Evolutionary conservation across 225 moss, liverwort and hornwort genomes (phyloP).

Genomic region (Pseudoscleropodium purum): DNA sequence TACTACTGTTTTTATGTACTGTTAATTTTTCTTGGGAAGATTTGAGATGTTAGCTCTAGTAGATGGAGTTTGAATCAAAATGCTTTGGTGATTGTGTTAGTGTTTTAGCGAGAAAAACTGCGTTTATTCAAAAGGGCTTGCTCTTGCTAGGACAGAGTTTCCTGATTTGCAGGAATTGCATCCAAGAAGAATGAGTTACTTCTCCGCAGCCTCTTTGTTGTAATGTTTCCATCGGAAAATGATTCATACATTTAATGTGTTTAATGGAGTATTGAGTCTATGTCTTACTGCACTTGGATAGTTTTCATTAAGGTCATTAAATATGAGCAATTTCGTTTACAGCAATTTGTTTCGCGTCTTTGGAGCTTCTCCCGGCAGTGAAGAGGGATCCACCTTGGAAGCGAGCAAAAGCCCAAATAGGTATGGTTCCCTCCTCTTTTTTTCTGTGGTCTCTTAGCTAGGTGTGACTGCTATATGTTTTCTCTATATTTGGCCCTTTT

Average conservation of each 20-base stretch:
- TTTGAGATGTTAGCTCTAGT: neutral
- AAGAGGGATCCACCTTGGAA: constrained; percentile 87
- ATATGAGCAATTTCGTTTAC: neutral
- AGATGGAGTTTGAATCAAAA: neutral
- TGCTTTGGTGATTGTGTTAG: neutral
- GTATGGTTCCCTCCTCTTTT: neutral
- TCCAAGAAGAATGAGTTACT: neutral
- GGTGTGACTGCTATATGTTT: neutral
- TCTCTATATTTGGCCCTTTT: neutral
- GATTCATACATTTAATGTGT: neutral
- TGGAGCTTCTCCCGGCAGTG: constrained; percentile 73
- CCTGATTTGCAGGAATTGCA: neutral
- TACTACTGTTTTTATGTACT: neutral
- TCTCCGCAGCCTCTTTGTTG: neutral
- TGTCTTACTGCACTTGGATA: neutral
- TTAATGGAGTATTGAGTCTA: neutral
- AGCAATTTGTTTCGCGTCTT: constrained; percentile 98
- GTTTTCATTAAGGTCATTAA: neutral
- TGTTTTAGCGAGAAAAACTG: neutral
- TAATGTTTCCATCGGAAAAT: neutral
- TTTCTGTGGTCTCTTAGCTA: neutral
- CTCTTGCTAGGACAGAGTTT: neutral
- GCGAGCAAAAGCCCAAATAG: constrained; percentile 86
- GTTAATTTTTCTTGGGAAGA: neutral
- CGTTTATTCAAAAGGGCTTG: neutral